Conservation (phyloP, 164 flowering plant genomes). For the Cinnamomum micranthum region DNA sequence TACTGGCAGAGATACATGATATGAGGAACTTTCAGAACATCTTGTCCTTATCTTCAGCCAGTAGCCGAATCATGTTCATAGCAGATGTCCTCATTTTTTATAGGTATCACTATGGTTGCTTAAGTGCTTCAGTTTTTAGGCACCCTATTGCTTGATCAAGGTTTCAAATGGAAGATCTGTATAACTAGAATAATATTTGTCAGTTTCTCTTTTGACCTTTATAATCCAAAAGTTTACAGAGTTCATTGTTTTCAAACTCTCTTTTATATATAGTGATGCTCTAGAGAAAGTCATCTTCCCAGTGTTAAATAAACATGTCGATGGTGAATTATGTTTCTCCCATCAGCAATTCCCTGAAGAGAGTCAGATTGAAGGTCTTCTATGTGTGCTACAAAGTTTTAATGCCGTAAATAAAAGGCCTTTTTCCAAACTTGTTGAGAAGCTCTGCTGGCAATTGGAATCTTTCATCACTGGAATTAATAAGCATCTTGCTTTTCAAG, state of each 20-base stretch:
- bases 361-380: constrained; percentile 37
- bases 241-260: neutral
- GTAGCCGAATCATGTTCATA: constrained; percentile 54
- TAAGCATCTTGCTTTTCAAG: constrained; percentile 53
- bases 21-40: constrained; percentile 29
- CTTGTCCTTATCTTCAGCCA: constrained; percentile 31
- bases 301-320: constrained; percentile 25
- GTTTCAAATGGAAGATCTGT: constrained; percentile 4
- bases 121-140: constrained; percentile 4
- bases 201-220: neutral
- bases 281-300: constrained; percentile 54
- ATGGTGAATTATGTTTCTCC: constrained; percentile 13
- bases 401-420: constrained; percentile 23
- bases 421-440: constrained; percentile 34
- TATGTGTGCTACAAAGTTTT: constrained; percentile 37
- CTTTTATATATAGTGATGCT: constrained; percentile 46
- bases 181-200: constrained; percentile 5
- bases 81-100: constrained; percentile 60
- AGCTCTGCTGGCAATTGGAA: constrained; percentile 48
- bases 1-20: constrained; percentile 43
- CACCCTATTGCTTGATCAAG: constrained; percentile 7
- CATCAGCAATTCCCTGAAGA: constrained; percentile 27
- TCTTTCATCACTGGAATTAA: constrained; percentile 28
- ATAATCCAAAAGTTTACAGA: neutral
- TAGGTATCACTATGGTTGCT: constrained; percentile 41